A percentile compares a stretch with the other conserved stretches of the same genome.
These are phyloP conservation scores for Teunomyces cretensis DNA, from an alignment of 805 yeast species.

Conservation along the genomic window DNA sequence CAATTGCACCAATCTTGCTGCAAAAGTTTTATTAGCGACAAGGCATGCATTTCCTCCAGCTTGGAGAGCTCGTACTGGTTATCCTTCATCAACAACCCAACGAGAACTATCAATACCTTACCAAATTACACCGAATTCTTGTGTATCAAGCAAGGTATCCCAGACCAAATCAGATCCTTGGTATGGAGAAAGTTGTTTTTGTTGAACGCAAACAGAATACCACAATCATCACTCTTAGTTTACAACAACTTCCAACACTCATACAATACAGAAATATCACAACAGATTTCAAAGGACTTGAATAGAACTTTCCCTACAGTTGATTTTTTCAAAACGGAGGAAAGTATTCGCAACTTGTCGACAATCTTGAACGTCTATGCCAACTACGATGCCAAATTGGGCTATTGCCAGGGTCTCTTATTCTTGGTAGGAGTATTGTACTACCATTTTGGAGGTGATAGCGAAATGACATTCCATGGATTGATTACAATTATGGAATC, in stretches of 20 bases:
- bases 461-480: conserved; percentile 49
- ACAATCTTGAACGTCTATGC: conserved; percentile 61
- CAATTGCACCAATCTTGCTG: conserved; percentile 23
- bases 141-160: conserved; percentile 45
- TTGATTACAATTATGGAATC: conserved; percentile 59
- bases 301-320: conserved; percentile 60
- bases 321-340: conserved; percentile 43
- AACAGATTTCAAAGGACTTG: conserved; percentile 56
- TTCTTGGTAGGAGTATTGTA: conserved; percentile 61
- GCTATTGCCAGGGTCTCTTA: conserved; percentile 67
- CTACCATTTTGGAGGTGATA: conserved; percentile 33
- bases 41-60: conserved; percentile 15
- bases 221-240: conserved; percentile 33
- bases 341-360: conserved; percentile 48
- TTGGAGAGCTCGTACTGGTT: conserved; percentile 45
- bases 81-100: conserved; percentile 43
- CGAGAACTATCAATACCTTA: conserved; percentile 43
- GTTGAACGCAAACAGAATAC: conserved; percentile 30
- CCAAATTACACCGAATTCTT: conserved; percentile 49
- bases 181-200: conserved; percentile 44
- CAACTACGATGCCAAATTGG: conserved; percentile 62
- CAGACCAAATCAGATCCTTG: conserved; percentile 41
- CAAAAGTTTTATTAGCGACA: conserved; percentile 17
- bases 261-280: conserved; percentile 36
- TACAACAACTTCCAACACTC: conserved; percentile 44